Percentiles rank a stretch among this genome's conserved stretches.
Conservation (phyloP, 1,284 basidiomycete genomes). For the Hypsizygus ulmarius region DNA sequence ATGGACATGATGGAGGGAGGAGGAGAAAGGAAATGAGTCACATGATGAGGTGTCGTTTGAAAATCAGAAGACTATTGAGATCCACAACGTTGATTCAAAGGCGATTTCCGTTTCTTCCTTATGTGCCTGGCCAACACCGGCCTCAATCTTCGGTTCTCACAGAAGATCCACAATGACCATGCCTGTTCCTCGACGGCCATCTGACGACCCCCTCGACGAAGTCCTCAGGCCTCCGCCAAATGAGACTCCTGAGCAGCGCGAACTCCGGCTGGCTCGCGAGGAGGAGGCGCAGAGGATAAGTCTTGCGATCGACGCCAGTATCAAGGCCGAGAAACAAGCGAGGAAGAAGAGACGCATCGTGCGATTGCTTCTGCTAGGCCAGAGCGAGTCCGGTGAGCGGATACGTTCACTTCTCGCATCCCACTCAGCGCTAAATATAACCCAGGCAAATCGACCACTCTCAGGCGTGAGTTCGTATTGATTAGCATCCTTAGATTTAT, state of each 20-base stretch:
- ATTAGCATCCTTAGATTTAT: slow-evolving; percentile 4
- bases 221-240: slow-evolving; percentile 57
- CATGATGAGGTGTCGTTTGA: slow-evolving; percentile 3
- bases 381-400: slow-evolving; percentile 68
- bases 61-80: slow-evolving; percentile 16
- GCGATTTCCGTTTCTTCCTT: slow-evolving; percentile 14
- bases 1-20: neutral
- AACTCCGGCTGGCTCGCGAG: slow-evolving; percentile 51
- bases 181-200: slow-evolving; percentile 30
- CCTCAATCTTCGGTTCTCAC: slow-evolving; percentile 19
- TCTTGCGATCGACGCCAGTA: slow-evolving; percentile 63
- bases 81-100: slow-evolving; percentile 1
- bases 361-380: slow-evolving; percentile 64
- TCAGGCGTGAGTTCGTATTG: slow-evolving; percentile 55
- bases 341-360: slow-evolving; percentile 63
- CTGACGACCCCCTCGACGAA: slow-evolving; percentile 63
- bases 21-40: neutral
- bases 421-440: slow-evolving; percentile 5
- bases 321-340: slow-evolving; percentile 60
- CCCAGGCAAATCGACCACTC: slow-evolving; percentile 70
- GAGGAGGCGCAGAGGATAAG: slow-evolving; percentile 61
- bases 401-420: neutral
- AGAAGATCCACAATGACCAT: slow-evolving; percentile 24
- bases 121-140: slow-evolving; percentile 19
- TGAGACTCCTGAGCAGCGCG: slow-evolving; percentile 57